Evolutionary conservation across 768 basidiomycete species (phyloP), one percentile per base, ranked within the genome.

Genomic region (Russula abietina): DNA sequence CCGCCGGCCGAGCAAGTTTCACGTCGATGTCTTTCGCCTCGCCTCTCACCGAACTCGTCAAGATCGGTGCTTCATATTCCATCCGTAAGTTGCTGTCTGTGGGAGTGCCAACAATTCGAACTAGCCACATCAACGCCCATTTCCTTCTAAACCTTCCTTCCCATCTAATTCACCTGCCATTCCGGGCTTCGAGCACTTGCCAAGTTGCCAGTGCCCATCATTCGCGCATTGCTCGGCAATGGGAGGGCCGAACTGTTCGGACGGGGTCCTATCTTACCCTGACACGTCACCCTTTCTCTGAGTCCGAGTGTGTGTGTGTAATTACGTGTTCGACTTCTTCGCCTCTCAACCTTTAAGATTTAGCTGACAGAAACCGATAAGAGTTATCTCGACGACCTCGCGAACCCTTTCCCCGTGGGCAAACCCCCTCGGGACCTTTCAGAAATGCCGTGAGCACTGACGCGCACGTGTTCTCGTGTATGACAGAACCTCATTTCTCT

Each of bases 291-390:
- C n/a, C 63, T 36, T 11, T 39, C 17, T 50, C 59, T 33, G 19
- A 8, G 39, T 36, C 33, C 5, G 26, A 30, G 28, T 8, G 26
- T 11, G 36, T 11, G 36, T 30, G 28, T 19, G 54, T 39, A 10
- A 55, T 64, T 64, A 64, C 63, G 58, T 64, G 63, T 60, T 19
- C 14, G 33, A 10, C 16, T n/a, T 28, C 16, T 53, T 54, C 50
- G n/a, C 32, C 58, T 56, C 53, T 41, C 62, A 59, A 55, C 30
- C 58, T 64, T 55, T 60, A 49, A 62, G 61, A 53, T 62, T 46
- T 50, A 30, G 51, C 38, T 26, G 46, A 53, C 16, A n/a, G 43
- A 49, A 24, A 43, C n/a, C 58, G 26, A 22, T 30, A 30, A 33
- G 26, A 55, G 32, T 59, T 59, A 55, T 63, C 57, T 38, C 32